Evolutionary conservation across 129 eudicot genomes (phyloP).

Genomic region (Tagetes patula): DNA sequence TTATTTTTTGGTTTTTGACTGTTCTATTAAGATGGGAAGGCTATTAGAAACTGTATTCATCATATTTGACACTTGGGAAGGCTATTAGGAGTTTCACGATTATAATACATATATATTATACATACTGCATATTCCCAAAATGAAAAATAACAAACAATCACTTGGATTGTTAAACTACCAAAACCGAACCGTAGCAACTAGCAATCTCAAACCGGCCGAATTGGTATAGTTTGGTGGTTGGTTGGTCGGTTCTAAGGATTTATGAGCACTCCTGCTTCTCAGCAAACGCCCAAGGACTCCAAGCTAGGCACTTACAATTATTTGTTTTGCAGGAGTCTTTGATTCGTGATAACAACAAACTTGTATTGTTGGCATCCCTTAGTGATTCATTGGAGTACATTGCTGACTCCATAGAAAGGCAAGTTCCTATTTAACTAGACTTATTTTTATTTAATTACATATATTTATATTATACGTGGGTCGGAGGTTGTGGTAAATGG

Average conservation of each 20-base stretch:
- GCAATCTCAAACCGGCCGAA: not conserved
- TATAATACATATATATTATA: not conserved
- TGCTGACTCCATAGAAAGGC: conserved; percentile 97
- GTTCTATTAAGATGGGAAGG: not conserved
- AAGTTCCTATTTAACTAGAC: conserved; percentile 31
- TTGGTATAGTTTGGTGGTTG: not conserved
- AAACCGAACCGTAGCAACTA: not conserved
- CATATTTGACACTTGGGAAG: not conserved
- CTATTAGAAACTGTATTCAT: not conserved
- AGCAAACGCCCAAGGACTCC: not conserved
- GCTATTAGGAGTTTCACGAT: not conserved
- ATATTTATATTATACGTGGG: no score
- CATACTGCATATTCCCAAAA: not conserved
- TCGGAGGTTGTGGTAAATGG: no score
- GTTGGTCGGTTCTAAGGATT: not conserved
- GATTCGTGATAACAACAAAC: conserved; percentile 95
- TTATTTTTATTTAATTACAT: not conserved
- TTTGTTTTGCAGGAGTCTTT: conserved; percentile 66
- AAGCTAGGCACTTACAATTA: conserved; percentile 19
- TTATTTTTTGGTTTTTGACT: not conserved
- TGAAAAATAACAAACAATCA: not conserved
- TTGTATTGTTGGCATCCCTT: conserved; percentile 84
- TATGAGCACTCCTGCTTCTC: not conserved
- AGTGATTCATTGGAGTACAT: conserved; percentile 98
- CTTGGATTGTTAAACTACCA: not conserved